Evolutionary conservation across 495 filamentous ascomycete species (phyloP).

Genomic region (Rusavskia elegans): DNA sequence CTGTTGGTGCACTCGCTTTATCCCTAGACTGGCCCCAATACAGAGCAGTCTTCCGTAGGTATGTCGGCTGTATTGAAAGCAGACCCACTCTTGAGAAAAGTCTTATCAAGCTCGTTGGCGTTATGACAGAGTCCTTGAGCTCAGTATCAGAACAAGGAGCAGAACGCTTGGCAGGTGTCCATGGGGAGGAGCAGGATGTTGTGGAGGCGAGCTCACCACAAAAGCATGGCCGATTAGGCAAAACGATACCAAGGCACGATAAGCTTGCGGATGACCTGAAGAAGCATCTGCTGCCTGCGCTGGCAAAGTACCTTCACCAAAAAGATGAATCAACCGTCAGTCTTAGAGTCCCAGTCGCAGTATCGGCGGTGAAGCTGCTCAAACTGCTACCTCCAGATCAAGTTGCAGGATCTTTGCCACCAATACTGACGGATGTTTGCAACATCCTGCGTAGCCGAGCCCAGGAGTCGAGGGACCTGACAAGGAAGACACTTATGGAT

Average conservation of each 20-base stretch:
- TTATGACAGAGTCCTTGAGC: slow-evolving; percentile 58
- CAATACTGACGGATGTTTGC: slow-evolving; percentile 78
- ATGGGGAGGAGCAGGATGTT: too few relatives aligned
- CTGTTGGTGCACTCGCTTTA: slow-evolving; percentile 54
- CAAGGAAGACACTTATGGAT: slow-evolving; percentile 71
- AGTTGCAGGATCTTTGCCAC: slow-evolving; percentile 55
- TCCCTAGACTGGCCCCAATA: slow-evolving; percentile 89
- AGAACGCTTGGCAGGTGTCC: slow-evolving; percentile 4
- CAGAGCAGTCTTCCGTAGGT: slow-evolving; percentile 63
- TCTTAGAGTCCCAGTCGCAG: slow-evolving; percentile 71
- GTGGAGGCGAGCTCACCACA: too few relatives aligned
- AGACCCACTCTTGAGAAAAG: slow-evolving; percentile 78
- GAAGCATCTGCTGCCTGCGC: slow-evolving; percentile 55
- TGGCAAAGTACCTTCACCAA: slow-evolving; percentile 71
- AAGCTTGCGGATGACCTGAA: slow-evolving; percentile 62
- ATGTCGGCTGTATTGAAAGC: slow-evolving; percentile 58
- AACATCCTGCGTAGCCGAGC: slow-evolving; percentile 81
- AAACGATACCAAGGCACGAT: slow-evolving; percentile 47
- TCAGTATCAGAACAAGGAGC: slow-evolving; percentile 32
- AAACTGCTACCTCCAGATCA: slow-evolving; percentile 59
- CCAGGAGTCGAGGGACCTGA: slow-evolving; percentile 78
- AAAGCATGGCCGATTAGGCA: slow-evolving; percentile 27
- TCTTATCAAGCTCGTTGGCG: slow-evolving; percentile 65
- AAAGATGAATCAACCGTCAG: slow-evolving; percentile 90
- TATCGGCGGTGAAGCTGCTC: slow-evolving; percentile 73